Percentiles rank a stretch among this genome's conserved stretches.
These are phyloP conservation scores for Tardiomyces blankii DNA, from an alignment of 1,139 yeast species.

Conservation along the genomic window DNA sequence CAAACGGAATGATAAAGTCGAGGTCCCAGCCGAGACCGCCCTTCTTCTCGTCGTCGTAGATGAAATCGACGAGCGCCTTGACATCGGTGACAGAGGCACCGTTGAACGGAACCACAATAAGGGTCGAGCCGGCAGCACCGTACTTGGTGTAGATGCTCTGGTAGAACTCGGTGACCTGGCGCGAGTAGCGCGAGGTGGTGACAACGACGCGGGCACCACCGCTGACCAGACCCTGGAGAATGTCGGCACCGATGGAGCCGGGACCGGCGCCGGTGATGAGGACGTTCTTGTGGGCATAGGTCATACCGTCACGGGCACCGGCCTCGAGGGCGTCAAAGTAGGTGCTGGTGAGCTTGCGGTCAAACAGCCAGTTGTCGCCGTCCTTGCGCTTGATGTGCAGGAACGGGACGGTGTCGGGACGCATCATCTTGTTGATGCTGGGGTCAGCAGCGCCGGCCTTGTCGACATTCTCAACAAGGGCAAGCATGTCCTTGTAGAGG, in stretches of 20 bases:
- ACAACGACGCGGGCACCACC: constrained; percentile 98
- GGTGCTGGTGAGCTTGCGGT: constrained; percentile 60
- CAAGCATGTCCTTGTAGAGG: constrained; percentile 67
- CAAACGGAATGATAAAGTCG: constrained; percentile 93
- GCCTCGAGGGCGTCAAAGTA: constrained; percentile 86
- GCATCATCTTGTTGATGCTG: constrained; percentile 29
- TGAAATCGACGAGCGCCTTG: constrained; percentile 71
- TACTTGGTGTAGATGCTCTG: constrained; percentile 85
- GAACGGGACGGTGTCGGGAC: constrained; percentile 81
- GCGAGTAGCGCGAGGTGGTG: constrained; percentile 91
- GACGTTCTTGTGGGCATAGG: constrained; percentile 81
- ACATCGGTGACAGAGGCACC: constrained; percentile 96
- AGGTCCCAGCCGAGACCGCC: constrained; percentile 98
- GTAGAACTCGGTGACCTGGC: constrained; percentile 89
- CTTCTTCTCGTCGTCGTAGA: constrained; percentile 60
- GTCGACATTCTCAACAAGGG: constrained; percentile 65
- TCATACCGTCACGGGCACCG: constrained; percentile 85
- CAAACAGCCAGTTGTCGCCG: constrained; percentile 75
- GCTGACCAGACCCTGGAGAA: constrained; percentile 84
- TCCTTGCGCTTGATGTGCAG: constrained; percentile 78
- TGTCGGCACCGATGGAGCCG: constrained; percentile 97
- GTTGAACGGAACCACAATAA: constrained; percentile 95
- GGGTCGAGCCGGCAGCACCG: constrained; percentile 86
- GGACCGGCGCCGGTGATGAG: constrained; percentile 98
- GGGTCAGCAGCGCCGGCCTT: constrained; percentile 4